phyloP scores from a whole-genome alignment of 805 yeast genomes.

The Cyberlindnera lachancei region DNA sequence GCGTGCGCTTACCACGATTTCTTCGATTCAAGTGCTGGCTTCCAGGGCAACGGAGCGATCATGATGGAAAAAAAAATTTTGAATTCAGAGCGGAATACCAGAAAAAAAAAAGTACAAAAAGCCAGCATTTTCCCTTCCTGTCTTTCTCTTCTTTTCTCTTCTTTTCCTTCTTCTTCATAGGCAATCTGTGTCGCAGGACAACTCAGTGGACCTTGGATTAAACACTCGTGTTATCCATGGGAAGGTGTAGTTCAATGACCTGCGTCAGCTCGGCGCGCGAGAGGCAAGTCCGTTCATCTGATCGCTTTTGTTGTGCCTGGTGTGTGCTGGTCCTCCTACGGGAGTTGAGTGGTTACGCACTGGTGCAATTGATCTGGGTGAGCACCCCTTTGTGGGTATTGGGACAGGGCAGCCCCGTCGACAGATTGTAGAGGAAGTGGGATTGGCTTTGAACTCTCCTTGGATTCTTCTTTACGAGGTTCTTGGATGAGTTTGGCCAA shows the following conservation, averaged over 20 bases:
- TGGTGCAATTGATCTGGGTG: constrained; percentile 46
- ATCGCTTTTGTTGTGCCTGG: constrained; percentile 16
- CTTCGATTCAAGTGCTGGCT: no score
- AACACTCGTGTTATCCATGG: constrained; percentile 15
- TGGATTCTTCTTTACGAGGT: constrained; percentile 3
- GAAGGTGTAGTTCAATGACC: constrained; percentile 19
- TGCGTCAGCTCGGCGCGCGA: constrained; percentile 61
- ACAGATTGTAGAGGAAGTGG: constrained; percentile 82
- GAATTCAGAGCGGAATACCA: constrained; percentile 10
- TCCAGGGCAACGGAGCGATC: no score
- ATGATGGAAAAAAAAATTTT: constrained; percentile 3
- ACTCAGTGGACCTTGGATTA: constrained; percentile 30
- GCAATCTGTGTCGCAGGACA: constrained; percentile 48
- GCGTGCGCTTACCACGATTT: no score
- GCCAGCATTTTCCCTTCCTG: no score
- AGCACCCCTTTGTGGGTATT: constrained; percentile 25
- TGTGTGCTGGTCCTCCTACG: constrained; percentile 22
- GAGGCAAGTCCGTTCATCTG: constrained; percentile 26
- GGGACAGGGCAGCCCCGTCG: constrained; percentile 95
- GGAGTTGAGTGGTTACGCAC: constrained; percentile 43
- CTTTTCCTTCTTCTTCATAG: constrained; percentile 2
- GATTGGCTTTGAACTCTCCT: constrained; percentile 51
- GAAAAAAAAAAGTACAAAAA: no score
- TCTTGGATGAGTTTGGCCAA: constrained; percentile 31
- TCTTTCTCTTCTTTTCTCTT: constrained; percentile 1